Evolutionary conservation across 768 basidiomycete species (phyloP).

Genomic region (Podaxis sp.): DNA sequence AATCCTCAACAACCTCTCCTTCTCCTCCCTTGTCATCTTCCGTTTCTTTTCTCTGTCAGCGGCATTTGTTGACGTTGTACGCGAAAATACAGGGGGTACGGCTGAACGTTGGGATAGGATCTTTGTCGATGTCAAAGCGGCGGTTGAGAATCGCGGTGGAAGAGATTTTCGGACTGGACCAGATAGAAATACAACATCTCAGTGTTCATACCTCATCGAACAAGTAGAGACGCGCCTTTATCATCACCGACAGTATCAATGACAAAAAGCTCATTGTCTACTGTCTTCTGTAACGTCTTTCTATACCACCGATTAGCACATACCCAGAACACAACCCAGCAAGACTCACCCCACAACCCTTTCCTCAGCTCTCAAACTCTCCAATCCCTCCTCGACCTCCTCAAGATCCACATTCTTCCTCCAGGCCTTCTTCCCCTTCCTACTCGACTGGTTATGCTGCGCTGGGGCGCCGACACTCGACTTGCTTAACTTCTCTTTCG

Average conservation of each 20-base stretch:
- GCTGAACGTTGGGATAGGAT: constrained; percentile 87
- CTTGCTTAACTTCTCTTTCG: constrained; percentile 22
- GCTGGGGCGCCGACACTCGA: constrained; percentile 54
- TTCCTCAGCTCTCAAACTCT: constrained; percentile 79
- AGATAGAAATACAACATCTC: not conserved
- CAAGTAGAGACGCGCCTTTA: constrained; percentile 44
- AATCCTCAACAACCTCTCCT: constrained; percentile 73
- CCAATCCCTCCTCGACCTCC: constrained; percentile 74
- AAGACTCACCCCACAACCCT: constrained; percentile 68
- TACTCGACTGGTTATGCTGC: constrained; percentile 66
- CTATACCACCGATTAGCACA: constrained; percentile 33
- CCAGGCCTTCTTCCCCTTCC: constrained; percentile 94
- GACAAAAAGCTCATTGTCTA: constrained; percentile 74
- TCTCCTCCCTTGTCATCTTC: constrained; percentile 57
- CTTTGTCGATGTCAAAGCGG: constrained; percentile 66
- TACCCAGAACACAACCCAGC: constrained; percentile 1
- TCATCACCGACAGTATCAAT: constrained; percentile 82
- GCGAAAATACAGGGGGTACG: constrained; percentile 80
- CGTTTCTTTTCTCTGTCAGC: constrained; percentile 39
- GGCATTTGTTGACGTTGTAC: constrained; percentile 32
- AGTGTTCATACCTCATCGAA: not conserved
- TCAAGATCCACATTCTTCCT: constrained; percentile 89
- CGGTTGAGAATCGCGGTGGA: constrained; percentile 49
- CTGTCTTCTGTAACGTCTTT: constrained; percentile 61
- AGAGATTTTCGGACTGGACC: constrained; percentile 56